Evolutionary conservation across 352 stramenopile species (phyloP).

Genomic region (Pythium apleroticum): DNA sequence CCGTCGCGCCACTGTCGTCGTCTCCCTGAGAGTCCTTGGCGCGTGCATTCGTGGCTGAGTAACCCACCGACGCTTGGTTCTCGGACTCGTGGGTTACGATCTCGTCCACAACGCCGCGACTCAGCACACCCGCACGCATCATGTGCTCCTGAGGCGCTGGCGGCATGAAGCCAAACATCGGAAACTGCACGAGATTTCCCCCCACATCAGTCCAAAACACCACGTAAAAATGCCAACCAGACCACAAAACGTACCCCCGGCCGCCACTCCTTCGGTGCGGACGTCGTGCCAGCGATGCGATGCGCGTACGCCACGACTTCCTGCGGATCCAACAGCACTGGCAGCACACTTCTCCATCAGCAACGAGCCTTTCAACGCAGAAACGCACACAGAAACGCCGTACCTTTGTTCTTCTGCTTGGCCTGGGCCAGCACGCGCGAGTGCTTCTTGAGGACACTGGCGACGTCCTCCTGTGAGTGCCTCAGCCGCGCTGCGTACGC

Average conservation of each 20-base stretch:
- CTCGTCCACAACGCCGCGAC: constrained; percentile 75
- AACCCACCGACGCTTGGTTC: constrained; percentile 23
- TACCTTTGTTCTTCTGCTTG: constrained; percentile 58
- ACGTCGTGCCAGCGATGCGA: constrained; percentile 76
- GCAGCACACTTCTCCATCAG: background rate
- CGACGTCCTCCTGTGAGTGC: constrained; percentile 67
- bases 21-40: constrained; percentile 31
- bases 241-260: constrained; percentile 55
- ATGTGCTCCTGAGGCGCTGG: constrained; percentile 83
- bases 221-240: background rate
- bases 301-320: constrained; percentile 82
- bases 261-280: constrained; percentile 69
- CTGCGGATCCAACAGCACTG: constrained; percentile 61
- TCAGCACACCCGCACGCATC: constrained; percentile 83
- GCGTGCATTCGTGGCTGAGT: constrained; percentile 38
- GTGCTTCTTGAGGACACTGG: constrained; percentile 69
- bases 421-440: constrained; percentile 53
- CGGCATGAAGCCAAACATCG: constrained; percentile 87
- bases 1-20: constrained; percentile 30
- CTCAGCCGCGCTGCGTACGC: constrained; percentile 67
- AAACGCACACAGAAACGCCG: background rate
- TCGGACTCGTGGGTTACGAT: constrained; percentile 72
- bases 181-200: constrained; percentile 46
- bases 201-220: background rate
- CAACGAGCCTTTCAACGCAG: background rate